Evolutionary conservation across 805 yeast genomes (phyloP).

Genomic region (Candida stauntonica): DNA sequence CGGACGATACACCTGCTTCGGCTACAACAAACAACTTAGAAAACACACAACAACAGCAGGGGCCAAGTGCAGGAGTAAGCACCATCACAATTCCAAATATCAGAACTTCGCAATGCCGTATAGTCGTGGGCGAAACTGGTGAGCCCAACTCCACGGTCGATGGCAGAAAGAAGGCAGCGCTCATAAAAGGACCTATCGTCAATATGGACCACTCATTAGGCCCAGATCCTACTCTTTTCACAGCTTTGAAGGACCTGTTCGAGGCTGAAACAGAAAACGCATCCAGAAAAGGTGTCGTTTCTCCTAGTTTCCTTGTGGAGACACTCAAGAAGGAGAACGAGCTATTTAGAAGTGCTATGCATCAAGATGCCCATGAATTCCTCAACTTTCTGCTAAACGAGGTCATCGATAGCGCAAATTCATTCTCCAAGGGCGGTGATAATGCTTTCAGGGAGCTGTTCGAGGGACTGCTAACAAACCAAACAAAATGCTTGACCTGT

Average conservation of each 20-base stretch:
- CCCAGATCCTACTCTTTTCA: conserved; percentile 50
- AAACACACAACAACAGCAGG: conserved; percentile 1
- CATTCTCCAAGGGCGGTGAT: conserved; percentile 20
- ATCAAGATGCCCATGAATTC: conserved; percentile 98
- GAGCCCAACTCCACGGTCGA: conserved; percentile 49
- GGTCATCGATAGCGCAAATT: conserved; percentile 41
- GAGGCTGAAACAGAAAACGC: conserved; percentile 75
- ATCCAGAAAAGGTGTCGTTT: conserved; percentile 73
- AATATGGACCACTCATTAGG: conserved; percentile 70
- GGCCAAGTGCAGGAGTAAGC: conserved; percentile 1
- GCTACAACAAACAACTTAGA: background rate
- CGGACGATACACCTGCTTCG: conserved; percentile 1
- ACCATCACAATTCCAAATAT: conserved; percentile 19
- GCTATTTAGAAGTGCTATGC: conserved; percentile 86
- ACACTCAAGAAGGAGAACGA: conserved; percentile 78
- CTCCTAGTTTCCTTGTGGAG: conserved; percentile 71
- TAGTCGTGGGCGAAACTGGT: conserved; percentile 20
- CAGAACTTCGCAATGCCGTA: conserved; percentile 10
- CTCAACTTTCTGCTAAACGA: conserved; percentile 83
- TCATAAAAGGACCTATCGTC: conserved; percentile 75
- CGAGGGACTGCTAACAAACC: conserved; percentile 81
- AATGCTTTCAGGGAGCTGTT: conserved; percentile 68
- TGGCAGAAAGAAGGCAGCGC: conserved; percentile 71
- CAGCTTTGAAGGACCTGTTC: conserved; percentile 78
- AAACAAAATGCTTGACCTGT: conserved; percentile 86